phyloP scores from a whole-genome alignment of 139 green algal species.

The Chlamydomonas sp. region DNA sequence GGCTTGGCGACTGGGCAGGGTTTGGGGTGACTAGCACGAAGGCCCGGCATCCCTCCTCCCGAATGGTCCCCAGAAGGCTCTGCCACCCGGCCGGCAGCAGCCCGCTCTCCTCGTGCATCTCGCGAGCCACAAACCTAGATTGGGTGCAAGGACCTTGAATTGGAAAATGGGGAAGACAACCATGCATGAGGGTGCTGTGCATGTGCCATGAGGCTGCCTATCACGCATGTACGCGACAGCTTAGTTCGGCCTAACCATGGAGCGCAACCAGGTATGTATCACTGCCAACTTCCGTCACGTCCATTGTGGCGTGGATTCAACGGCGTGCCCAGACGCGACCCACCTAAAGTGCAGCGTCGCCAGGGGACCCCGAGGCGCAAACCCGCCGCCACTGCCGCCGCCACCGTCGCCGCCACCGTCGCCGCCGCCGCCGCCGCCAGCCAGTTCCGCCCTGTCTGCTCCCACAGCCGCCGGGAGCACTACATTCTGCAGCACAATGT shows the following conservation, averaged over 20 bases:
- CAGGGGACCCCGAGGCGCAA: background rate
- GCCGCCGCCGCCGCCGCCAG: background rate
- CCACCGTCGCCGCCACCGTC: background rate
- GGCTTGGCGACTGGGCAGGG: background rate
- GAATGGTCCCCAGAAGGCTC: constrained; percentile 5
- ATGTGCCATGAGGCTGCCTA: too few relatives aligned
- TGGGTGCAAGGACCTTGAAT: background rate
- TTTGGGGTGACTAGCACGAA: constrained; percentile 19
- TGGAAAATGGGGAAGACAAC: too few relatives aligned
- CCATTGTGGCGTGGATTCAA: too few relatives aligned
- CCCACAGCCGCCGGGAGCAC: background rate
- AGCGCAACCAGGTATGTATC: background rate
- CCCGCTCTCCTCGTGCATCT: constrained; percentile 13
- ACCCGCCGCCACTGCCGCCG: background rate
- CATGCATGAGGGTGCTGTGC: too few relatives aligned
- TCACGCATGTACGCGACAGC: too few relatives aligned
- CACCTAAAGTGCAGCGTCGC: constrained; percentile 19
- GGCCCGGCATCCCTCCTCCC: constrained; percentile 10
- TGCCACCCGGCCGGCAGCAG: constrained; percentile 22
- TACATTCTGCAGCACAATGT: background rate
- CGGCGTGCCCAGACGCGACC: background rate
- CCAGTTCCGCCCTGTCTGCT: background rate
- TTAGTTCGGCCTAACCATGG: background rate
- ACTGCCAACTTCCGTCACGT: too few relatives aligned
- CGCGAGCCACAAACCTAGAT: constrained; percentile 14